phyloP scores from a whole-genome alignment of 495 filamentous ascomycete genomes.

The Aspergillus ellipticus region DNA sequence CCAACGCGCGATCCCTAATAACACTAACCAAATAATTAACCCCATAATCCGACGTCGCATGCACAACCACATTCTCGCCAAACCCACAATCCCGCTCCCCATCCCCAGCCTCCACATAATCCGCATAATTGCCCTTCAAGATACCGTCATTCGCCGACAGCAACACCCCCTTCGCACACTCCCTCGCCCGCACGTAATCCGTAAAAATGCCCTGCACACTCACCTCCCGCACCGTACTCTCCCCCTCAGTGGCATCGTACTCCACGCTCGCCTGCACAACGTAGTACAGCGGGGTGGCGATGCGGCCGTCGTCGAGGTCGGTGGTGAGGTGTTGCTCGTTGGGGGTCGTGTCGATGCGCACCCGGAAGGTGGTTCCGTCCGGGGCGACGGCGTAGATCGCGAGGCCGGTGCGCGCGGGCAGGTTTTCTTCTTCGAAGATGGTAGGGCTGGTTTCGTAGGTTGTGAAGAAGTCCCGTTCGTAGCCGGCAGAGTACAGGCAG shows the following conservation, averaged over 20 bases:
- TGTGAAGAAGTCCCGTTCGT: conserved; percentile 21
- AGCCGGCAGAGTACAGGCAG: conserved; percentile 19
- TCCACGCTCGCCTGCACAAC: conserved; percentile 19
- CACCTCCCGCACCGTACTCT: conserved; percentile 8
- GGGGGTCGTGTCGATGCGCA: conserved; percentile 16
- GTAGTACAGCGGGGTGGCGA: conserved; percentile 17
- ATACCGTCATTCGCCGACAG: conserved; percentile 11
- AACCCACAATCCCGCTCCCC: conserved; percentile 17
- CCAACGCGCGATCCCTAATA: conserved; percentile 14
- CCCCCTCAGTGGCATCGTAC: conserved; percentile 9
- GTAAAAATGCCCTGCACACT: conserved; percentile 15
- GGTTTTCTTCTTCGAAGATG: conserved; percentile 1
- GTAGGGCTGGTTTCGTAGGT: conserved; percentile 7
- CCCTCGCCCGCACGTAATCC: conserved; percentile 14
- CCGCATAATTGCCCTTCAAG: conserved; percentile 13
- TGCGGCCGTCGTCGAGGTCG: conserved; percentile 11
- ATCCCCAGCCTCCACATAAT: conserved; percentile 15
- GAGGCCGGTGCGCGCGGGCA: conserved; percentile 4
- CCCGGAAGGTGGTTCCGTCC: conserved; percentile 18
- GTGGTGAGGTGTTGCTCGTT: conserved; percentile 6
- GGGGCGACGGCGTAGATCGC: conserved; percentile 11
- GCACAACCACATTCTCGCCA: conserved; percentile 23
- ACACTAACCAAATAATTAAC: conserved; percentile 23
- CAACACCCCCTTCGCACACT: conserved; percentile 13
- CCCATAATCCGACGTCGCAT: conserved; percentile 12